A percentile compares a stretch with the other conserved stretches of the same genome.
phyloP scores from a whole-genome alignment of 2,329 filamentous ascomycete species.

The Sporothrix mexicana region DNA sequence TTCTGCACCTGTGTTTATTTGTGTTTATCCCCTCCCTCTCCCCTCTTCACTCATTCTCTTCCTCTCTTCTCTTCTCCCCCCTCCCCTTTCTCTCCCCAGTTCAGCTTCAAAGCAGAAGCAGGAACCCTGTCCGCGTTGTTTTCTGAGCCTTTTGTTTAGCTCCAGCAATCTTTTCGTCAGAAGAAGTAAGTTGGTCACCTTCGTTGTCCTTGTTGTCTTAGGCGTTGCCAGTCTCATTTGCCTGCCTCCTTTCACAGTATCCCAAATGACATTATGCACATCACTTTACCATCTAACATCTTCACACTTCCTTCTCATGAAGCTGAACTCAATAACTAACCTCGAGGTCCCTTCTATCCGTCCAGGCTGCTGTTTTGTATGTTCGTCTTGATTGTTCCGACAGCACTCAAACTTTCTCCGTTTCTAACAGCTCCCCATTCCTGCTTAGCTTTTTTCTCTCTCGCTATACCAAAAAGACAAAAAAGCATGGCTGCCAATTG shows the following conservation, averaged over 20 bases:
- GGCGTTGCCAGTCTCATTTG: not conserved
- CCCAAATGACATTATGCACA: too few species aligned
- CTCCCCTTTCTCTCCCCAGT: not conserved
- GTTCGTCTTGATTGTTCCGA: not conserved
- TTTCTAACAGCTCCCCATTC: not conserved
- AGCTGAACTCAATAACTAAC: not conserved
- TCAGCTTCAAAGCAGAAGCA: slow-evolving; percentile 5
- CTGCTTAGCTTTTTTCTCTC: not conserved
- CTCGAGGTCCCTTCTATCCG: not conserved
- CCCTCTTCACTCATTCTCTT: not conserved
- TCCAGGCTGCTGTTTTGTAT: not conserved
- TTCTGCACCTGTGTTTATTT: not conserved
- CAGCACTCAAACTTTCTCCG: too few species aligned
- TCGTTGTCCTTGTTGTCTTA: not conserved
- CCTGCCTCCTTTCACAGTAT: too few species aligned
- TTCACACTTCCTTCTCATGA: too few species aligned
- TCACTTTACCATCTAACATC: too few species aligned
- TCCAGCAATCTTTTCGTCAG: not conserved
- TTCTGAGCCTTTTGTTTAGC: not conserved
- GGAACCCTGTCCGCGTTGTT: not conserved
- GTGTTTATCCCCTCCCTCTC: slow-evolving; percentile 2
- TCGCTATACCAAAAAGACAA: not conserved
- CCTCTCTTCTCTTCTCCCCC: not conserved
- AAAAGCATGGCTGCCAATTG: not conserved
- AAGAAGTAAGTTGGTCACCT: slow-evolving; percentile 6